These are phyloP conservation scores for Pneumocystis canis DNA, from an alignment of 1,139 yeast genomes.

Conservation along the genomic window DNA sequence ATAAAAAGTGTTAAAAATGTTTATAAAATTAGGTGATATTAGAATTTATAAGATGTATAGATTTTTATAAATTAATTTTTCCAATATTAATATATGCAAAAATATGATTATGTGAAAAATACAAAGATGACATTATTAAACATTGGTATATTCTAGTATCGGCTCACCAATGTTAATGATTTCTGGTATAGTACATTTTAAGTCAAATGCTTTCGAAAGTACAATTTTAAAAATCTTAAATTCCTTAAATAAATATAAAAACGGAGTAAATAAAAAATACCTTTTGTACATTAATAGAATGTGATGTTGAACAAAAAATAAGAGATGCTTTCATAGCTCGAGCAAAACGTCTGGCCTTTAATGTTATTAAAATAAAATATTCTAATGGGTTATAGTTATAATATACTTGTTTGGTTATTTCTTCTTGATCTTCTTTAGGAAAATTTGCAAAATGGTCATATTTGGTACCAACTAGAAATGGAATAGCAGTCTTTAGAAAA, in stretches of 20 bases:
- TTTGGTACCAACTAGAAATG: conserved; percentile 85
- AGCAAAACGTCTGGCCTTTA: conserved; percentile 62
- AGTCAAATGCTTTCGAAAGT: conserved; percentile 80
- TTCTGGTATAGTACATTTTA: conserved; percentile 72
- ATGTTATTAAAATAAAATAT: not conserved
- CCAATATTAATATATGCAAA: not conserved
- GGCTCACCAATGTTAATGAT: conserved; percentile 33
- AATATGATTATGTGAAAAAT: not conserved
- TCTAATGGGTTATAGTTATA: not conserved
- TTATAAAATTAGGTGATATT: not conserved
- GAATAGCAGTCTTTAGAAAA: conserved; percentile 53
- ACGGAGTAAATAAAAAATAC: conserved; percentile 5
- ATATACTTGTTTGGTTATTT: conserved; percentile 50
- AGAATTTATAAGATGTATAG: not conserved
- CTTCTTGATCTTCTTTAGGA: conserved; percentile 68
- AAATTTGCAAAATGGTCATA: conserved; percentile 65
- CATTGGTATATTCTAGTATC: conserved; percentile 45
- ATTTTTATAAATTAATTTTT: not conserved
- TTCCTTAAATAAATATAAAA: not conserved
- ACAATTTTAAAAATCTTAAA: conserved; percentile 64
- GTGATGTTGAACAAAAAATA: conserved; percentile 82
- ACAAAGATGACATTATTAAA: conserved; percentile 1
- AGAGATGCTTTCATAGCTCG: conserved; percentile 83
- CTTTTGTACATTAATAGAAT: conserved; percentile 85
- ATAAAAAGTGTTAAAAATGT: not conserved